phyloP scores from a whole-genome alignment of 2,329 filamentous ascomycete species.

The Chaetomium globosum region DNA sequence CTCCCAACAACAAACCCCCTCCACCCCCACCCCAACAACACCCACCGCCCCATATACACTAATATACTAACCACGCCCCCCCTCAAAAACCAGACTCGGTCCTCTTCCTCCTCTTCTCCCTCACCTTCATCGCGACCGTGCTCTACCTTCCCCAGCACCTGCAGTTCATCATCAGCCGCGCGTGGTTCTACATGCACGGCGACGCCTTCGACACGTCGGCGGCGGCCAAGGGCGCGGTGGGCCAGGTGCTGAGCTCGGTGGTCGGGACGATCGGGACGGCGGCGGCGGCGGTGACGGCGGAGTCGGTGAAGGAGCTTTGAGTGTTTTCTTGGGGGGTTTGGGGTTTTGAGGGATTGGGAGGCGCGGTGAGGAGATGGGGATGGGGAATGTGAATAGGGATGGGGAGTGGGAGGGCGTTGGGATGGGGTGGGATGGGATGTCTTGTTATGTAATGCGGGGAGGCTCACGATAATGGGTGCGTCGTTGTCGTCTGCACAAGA shows the following conservation, averaged over 20 bases:
- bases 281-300: slow-evolving; percentile 41
- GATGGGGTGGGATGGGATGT: background rate
- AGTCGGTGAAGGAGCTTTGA: slow-evolving; percentile 46
- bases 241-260: slow-evolving; percentile 39
- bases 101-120: slow-evolving; percentile 83
- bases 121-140: slow-evolving; percentile 82
- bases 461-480: background rate
- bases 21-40: background rate
- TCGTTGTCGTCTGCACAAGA: too few relatives aligned
- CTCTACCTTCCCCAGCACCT: slow-evolving; percentile 95
- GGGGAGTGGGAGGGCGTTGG: background rate
- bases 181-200: slow-evolving; percentile 93
- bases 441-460: background rate
- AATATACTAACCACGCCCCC: background rate
- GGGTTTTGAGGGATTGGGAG: background rate
- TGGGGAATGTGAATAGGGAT: background rate
- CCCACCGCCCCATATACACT: background rate
- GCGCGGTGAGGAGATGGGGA: background rate
- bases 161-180: slow-evolving; percentile 75
- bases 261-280: slow-evolving; percentile 37
- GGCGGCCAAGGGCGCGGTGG: slow-evolving; percentile 9
- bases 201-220: slow-evolving; percentile 61
- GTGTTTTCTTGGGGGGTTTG: background rate
- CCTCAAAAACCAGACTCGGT: slow-evolving; percentile 72
- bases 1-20: background rate